phyloP scores from a whole-genome alignment of 1,139 yeast species.

The Zygosaccharomyces sapae region DNA sequence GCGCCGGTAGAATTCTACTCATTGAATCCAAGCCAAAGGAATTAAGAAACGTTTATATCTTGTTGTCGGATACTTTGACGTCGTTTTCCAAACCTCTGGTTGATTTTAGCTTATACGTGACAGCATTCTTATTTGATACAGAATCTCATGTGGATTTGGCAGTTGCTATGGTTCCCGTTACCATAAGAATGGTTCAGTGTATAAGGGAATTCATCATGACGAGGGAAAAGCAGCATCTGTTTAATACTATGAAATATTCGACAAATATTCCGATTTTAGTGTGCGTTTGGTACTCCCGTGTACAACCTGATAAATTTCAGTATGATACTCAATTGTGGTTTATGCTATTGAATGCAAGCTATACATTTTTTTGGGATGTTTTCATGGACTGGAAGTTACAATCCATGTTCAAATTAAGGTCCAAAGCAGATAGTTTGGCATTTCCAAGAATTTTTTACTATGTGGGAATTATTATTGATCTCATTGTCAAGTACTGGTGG shows the following conservation, averaged over 20 bases:
- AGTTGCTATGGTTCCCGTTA: slow-evolving; percentile 56
- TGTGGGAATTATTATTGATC: slow-evolving; percentile 55
- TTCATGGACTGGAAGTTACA: slow-evolving; percentile 82
- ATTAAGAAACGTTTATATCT: slow-evolving; percentile 77
- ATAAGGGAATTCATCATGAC: slow-evolving; percentile 58
- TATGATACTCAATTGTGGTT: slow-evolving; percentile 18
- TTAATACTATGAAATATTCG: slow-evolving; percentile 70
- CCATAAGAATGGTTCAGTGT: slow-evolving; percentile 78
- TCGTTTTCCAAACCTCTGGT: slow-evolving; percentile 73
- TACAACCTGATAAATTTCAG: slow-evolving; percentile 21
- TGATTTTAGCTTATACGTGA: slow-evolving; percentile 52
- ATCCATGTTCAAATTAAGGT: slow-evolving; percentile 41
- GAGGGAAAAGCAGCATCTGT: slow-evolving; percentile 51
- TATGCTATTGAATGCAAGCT: slow-evolving; percentile 56
- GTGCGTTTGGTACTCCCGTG: slow-evolving; percentile 33
- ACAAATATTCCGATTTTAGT: slow-evolving; percentile 63
- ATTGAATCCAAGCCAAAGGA: slow-evolving; percentile 52
- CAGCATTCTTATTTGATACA: slow-evolving; percentile 38
- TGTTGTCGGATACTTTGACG: slow-evolving; percentile 75
- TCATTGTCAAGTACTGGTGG: slow-evolving; percentile 72
- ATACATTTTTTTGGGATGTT: slow-evolving; percentile 85
- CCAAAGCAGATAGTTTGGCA: slow-evolving; percentile 18
- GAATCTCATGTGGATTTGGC: slow-evolving; percentile 32
- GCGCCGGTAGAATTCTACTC: slow-evolving; percentile 43
- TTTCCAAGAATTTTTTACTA: slow-evolving; percentile 43